Conservation (phyloP, 805 yeast genomes). For the Clavispora fructus region DNA sequence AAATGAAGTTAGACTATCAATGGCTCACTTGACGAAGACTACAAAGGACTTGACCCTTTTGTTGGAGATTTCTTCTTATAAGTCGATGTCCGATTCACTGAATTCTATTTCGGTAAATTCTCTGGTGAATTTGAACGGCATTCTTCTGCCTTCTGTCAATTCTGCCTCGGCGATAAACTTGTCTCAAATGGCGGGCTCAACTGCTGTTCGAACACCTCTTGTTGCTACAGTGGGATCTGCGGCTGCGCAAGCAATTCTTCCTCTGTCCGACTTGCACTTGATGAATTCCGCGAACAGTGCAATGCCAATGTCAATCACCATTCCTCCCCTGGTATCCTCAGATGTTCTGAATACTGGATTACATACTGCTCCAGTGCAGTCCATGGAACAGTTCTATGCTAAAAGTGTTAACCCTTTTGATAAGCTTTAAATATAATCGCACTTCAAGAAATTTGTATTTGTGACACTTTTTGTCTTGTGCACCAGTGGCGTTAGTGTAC, state of each 20-base stretch:
- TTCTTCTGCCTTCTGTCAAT: not conserved
- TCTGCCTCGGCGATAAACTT: slow-evolving; percentile 5
- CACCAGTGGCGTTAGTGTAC: not conserved
- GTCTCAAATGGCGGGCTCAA: slow-evolving; percentile 2
- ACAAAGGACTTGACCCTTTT: slow-evolving; percentile 90
- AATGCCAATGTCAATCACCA: slow-evolving; percentile 1
- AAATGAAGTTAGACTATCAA: slow-evolving; percentile 71
- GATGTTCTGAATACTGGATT: slow-evolving; percentile 9
- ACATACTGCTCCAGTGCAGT: slow-evolving; percentile 16
- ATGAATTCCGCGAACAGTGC: not conserved
- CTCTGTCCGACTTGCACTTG: slow-evolving; percentile 8
- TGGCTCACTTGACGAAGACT: slow-evolving; percentile 78
- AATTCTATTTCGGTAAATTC: slow-evolving; percentile 6
- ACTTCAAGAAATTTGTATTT: not conserved
- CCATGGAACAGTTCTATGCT: slow-evolving; percentile 15
- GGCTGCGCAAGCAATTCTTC: slow-evolving; percentile 14
- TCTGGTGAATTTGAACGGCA: not conserved
- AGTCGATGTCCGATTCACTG: slow-evolving; percentile 12
- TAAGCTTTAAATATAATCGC: slow-evolving; percentile 5
- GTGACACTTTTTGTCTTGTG: not conserved
- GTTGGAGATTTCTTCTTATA: slow-evolving; percentile 45
- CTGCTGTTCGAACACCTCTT: slow-evolving; percentile 11
- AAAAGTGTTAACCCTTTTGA: slow-evolving; percentile 14
- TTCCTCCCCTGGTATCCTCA: slow-evolving; percentile 13
- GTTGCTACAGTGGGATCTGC: slow-evolving; percentile 14